Evolutionary conservation across 2,329 filamentous ascomycete genomes (phyloP), one percentile per base, ranked within the genome.

Genomic region (Karstenula rhodostoma): DNA sequence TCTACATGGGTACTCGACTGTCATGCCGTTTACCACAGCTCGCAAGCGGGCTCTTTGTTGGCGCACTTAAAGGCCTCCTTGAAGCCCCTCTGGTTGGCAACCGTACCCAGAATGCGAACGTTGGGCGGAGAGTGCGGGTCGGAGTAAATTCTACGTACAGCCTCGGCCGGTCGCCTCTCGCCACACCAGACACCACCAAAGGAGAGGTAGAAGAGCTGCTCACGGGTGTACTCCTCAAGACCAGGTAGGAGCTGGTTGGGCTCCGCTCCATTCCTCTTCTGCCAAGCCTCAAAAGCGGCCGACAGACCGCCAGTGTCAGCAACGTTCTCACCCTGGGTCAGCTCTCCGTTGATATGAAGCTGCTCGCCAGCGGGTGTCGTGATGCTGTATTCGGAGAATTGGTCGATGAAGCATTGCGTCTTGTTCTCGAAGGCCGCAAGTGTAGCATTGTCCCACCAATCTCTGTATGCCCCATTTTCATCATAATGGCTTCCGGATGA

Each of bases 281-380:
- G 83, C 88, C 89, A 91, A 0, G 88, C 87, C 15, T 82, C 78
- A 68, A 85, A 90, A 0, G 87, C 81, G 0, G 87, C 85, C 8
- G 82, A 80, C 0, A 91, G 71, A 22, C 89, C 89, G 15, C 88
- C 88, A 0, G 88, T 86, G 71, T 91, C 89, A 1, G 88, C 88
- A 69, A 91, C 87, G 71, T 90, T 90, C 77, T 91, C 89, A 17
- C 85, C 86, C 3, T 90, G 77, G 0, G 88, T 90, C 22, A 86
- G 78, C 19, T 78, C 78, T 17, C 88, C 88, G 59, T 89, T 86
- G 57, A 90, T 83, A 60, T 87, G 83, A 0, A 88, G 76, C 7
- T 81, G 77, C 59, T 85, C 82, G 0, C 80, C 84, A 35, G 87
- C 81, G 23, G 85, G 80, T 0, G 83, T 85, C 0, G 79, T 78